Base-by-base conservation (phyloP, 2,329 filamentous ascomycete genomes). In the Zasmidium cellare region DNA sequence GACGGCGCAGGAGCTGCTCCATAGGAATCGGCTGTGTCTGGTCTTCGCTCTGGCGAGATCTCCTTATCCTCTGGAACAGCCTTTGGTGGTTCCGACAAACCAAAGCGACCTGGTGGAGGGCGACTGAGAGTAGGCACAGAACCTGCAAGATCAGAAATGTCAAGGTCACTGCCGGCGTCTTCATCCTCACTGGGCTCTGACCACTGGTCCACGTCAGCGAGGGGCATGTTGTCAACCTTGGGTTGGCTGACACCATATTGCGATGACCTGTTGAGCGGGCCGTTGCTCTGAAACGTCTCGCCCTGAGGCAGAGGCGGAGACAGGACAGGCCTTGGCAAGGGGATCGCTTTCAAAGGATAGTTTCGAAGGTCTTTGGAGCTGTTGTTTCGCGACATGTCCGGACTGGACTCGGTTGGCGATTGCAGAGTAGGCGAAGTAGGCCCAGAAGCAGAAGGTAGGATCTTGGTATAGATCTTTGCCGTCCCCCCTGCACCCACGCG, bases 51-150 rank as follows among this genome's bases (percentile, higher is more conserved):
- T 14, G 70, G 70, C 9, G 71, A 73, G n/a, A 71, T 66, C 35
- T 71, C 70, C 48, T 71, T 70, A 54, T 71, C 66, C 57, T 72
- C 70, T 12, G 70, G 69, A 14, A 72, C 70, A 46, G 65, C 68
- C 53, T 71, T 72, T 7, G 70, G 69, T 38, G 68, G 70, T 19
- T 67, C 64, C 9, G 66, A 71, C 7, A 70, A 58, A 6, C 65
- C 67, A 54, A 70, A 71, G 19, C 69, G 62, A 23, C 69, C 68
- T 5, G 63, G 61, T 12, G 68, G 69, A 24, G 68, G 65, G 16
- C 65, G 56, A 38, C 60, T 67, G 20, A 67, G 47, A 3, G 61
- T 61, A 3, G 68, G 67, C 35, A 69, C 62, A 7, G 66, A 67
- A 12, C 65, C 65, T 19, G 63, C 62, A 14, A 71, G 45, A 23